Evolutionary conservation across 257 asterid species (phyloP), one percentile per base, ranked within the genome.

Genomic region (Schizonepeta tenuifolia): DNA sequence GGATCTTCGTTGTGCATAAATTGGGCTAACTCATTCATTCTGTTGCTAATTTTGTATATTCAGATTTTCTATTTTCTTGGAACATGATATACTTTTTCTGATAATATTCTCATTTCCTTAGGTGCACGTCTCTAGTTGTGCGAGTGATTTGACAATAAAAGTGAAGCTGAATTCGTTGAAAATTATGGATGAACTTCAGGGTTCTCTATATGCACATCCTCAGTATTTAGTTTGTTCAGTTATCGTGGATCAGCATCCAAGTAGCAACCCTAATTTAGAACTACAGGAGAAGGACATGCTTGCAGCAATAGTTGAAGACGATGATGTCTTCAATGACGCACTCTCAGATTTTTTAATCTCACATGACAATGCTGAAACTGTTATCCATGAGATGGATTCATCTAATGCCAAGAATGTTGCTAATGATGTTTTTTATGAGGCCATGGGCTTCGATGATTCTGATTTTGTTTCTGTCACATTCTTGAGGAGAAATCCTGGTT

Each of bases 151-250:
- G 78, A 78, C 88, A 14, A 85, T 90, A 63, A 92, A 92, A 88
- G 73, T 85, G 89, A 95, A 95, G 87, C 89, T 95, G 86, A 96
- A 88, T 79, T 92, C 99, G 1, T 76, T 95, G 88, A 92, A 87
- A 81, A 90, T 95, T 83, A 84, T 83, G 88, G 99, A 95, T 81
- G 90, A 88, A 68, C 96, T 87, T 80, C 98, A 87, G 85, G 91
- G 91, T 72, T 81, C 89, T 79, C 79, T 81, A 64, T 81, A 90
- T 74, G 73, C 86, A 54, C 79, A 79, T 71, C 86, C 93, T 58
- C 88, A 82, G 70, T 95, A 87, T 87, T 77, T 95, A 72, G 99
- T 97, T 65, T 83, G 93, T 88, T 95, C 98, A 61, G 88, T 92
- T 74, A 67, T 80, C 77, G 68, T 73, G 18, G 90, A 90, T 75